A percentile compares a stretch with the other conserved stretches of the same genome.
Conservation (phyloP, 2,329 filamentous ascomycete species). For the Tolypocladium album region DNA sequence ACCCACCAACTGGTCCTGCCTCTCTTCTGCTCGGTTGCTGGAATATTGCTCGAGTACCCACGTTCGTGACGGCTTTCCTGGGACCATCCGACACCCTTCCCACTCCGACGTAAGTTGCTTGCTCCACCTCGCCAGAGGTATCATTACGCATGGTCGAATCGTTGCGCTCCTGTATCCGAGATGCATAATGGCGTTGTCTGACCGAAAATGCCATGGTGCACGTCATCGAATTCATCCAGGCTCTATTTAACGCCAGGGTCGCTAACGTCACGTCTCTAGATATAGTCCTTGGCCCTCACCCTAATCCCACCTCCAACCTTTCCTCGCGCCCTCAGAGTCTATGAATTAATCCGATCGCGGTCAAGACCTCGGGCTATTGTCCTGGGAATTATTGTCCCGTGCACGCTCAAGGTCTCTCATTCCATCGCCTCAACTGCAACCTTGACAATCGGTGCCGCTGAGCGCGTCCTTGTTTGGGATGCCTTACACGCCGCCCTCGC, state of each 20-base stretch:
- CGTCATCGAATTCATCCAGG: neutral
- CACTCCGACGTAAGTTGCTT: slow-evolving; percentile 3
- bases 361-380: neutral
- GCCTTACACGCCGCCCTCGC: slow-evolving; percentile 80
- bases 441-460: slow-evolving; percentile 1
- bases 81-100: neutral
- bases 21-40: slow-evolving; percentile 21
- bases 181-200: neutral
- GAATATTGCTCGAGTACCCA: slow-evolving; percentile 25
- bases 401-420: neutral
- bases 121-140: neutral
- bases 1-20: neutral
- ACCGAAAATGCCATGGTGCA: neutral
- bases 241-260: neutral
- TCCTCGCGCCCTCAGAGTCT: neutral
- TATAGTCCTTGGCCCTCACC: neutral
- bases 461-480: slow-evolving; percentile 39
- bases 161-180: neutral
- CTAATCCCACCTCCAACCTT: neutral
- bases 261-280: neutral
- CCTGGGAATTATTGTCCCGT: neutral
- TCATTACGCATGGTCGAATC: neutral
- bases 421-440: neutral
- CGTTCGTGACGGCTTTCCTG: slow-evolving; percentile 1
- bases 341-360: neutral